Base-by-base conservation (phyloP, 805 yeast species). In the Saccharomycopsis guyanensis region DNA sequence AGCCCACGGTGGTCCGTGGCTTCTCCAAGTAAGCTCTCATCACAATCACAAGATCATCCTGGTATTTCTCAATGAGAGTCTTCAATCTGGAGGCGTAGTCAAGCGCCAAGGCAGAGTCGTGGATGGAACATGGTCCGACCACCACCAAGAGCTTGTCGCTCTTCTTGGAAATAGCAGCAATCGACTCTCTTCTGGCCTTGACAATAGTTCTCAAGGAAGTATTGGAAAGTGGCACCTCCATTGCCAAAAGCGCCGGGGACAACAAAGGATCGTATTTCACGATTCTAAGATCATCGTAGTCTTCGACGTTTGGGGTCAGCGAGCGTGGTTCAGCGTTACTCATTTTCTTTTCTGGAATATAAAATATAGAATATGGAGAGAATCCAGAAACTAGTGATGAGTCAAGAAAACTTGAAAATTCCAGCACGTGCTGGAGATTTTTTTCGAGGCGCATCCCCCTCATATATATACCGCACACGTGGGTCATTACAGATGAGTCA, bases 11-110 rank as follows among this genome's bases (percentile, higher is more conserved):
- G 43, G 98, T 91, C 69, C 98, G 80, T 57, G 98, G 98, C 68
- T 91, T 91, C 66, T 91, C 98, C 59, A 93, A 73, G 71, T 93
- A 93, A 3, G 97, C 97, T 69, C 98, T 81, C 98, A 93, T 93
- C 52, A 93, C 82, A 49, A 93, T 81, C 47, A 80, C 76, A 50
- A 93, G 72, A 56, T 91, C 96, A 40, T 76, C 79, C 54, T 81
- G 72, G 53, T 84, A 70, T 59, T 78, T 72, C 47, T 78, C 78
- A 37, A 83, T 68, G 32, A 82, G 61, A 45, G 69, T 70, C 38
- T 75, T 66, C 48, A 91, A 74, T 57, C 79, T 70, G 31, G 72
- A 69, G 57, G 91, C 86, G 70, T 91, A 93, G 54, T 89, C 97
- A 53, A 85, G 62, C 4, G 97, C 98, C 29, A 96, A 95, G 39